Base-by-base conservation (phyloP, 1,139 yeast genomes). In the Williopsis jadinii region DNA sequence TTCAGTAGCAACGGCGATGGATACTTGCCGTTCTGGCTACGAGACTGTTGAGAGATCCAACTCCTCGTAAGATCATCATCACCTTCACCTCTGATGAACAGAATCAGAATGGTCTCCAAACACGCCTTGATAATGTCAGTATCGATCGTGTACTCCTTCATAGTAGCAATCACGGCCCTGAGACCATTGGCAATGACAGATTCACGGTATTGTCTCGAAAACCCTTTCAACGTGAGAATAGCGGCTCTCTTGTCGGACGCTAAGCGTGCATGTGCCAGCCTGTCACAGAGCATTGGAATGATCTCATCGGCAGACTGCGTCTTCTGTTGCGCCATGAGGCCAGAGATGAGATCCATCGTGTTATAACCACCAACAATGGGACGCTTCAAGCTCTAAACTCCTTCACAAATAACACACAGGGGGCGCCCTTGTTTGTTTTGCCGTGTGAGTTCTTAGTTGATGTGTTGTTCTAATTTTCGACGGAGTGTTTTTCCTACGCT, bases 211-310 rank as follows among this genome's bases (percentile, higher is more conserved):
- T 87, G 90, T 45, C 97, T 70, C 48, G 95, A 80, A 59, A 90
- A 90, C 37, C 95, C 87, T 59, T 92, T 90, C 50, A 94, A 68
- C 0, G 95, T 94, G 37, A 92, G 69, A 3, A 92, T 85, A 0
- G 98, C 97, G 1, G 97, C 92, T 41, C 95, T 68, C 49, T 97
- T 71, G 62, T 94, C 98, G 33, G 86, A 80, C 2, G 94, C 70
- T 51, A 85, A 63, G 1, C 84, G 83, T 5, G 97, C 81, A 63
- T 92, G 90, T 42, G 81, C 80, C 41, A 92, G 74, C 39, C 97
- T 70, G 57, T 94, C 95, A 55, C 96, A 86, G 42, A 92, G 68
- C 6, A 94, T 86, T 8, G 92, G 80, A 45, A 94, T 90, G 12
- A 96, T 86, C 55, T 86, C 95, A 51, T 83, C 88, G 9, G 85